Percentiles rank a stretch among this genome's conserved stretches.
These are phyloP conservation scores for Lipomyces lipofer DNA, from an alignment of 805 yeast species.

Conservation along the genomic window DNA sequence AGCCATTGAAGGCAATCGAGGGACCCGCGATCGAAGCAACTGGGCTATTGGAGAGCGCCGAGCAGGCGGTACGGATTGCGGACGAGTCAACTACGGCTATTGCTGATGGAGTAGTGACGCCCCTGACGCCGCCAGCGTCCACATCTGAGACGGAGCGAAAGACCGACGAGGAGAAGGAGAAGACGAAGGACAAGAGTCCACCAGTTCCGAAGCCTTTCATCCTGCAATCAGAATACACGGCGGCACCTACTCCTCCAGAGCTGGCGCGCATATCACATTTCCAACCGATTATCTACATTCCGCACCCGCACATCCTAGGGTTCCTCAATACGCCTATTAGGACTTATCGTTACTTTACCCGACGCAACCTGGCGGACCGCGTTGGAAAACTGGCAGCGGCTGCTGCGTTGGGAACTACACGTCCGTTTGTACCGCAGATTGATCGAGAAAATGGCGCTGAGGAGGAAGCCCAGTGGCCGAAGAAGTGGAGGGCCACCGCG, in stretches of 20 bases:
- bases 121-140: slow-evolving; percentile 8
- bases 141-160: slow-evolving; percentile 30
- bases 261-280: slow-evolving; percentile 8
- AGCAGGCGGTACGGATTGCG: slow-evolving; percentile 8
- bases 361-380: slow-evolving; percentile 67
- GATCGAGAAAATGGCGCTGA: slow-evolving; percentile 49
- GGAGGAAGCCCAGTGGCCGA: slow-evolving; percentile 88
- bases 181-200: slow-evolving; percentile 41
- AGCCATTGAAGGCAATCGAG: slow-evolving; percentile 21
- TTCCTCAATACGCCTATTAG: slow-evolving; percentile 74
- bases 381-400: slow-evolving; percentile 57
- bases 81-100: slow-evolving; percentile 20
- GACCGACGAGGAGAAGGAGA: slow-evolving; percentile 37
- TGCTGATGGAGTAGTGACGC: slow-evolving; percentile 7
- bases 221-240: slow-evolving; percentile 54
- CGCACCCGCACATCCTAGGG: slow-evolving; percentile 78
- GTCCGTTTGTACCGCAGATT: slow-evolving; percentile 51
- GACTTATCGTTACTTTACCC: slow-evolving; percentile 74
- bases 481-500: slow-evolving; percentile 78
- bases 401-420: slow-evolving; percentile 51
- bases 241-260: slow-evolving; percentile 61
- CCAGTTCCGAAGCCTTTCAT: slow-evolving; percentile 66
- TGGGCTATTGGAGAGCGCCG: slow-evolving; percentile 11
- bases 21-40: slow-evolving; percentile 22
- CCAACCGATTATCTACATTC: slow-evolving; percentile 71